These are phyloP conservation scores for Silene vulgaris DNA, from an alignment of 179 eudicot species.

Conservation along the genomic window DNA sequence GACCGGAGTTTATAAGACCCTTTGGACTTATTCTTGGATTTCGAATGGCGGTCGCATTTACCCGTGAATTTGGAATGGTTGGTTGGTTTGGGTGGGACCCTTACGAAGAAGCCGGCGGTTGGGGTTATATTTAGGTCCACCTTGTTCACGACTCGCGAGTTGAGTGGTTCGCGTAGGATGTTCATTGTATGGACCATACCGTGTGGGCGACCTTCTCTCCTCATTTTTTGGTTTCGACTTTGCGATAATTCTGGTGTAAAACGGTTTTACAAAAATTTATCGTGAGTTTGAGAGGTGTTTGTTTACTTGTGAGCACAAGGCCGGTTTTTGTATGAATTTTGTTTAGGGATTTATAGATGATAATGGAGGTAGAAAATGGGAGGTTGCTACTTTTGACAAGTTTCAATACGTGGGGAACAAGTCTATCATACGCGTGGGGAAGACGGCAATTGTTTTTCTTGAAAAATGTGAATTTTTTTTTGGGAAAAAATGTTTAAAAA, in stretches of 20 bases:
- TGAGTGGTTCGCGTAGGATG: conserved; percentile 24
- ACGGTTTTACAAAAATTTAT: too few species aligned
- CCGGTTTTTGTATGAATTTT: not conserved
- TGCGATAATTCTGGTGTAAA: too few species aligned
- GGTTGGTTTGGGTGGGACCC: conserved; percentile 52
- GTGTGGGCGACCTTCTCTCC: conserved; percentile 59
- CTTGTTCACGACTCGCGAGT: conserved; percentile 25
- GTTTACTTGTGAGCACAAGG: not conserved
- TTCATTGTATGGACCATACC: conserved; percentile 49
- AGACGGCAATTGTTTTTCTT: not conserved
- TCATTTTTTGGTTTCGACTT: conserved; percentile 35
- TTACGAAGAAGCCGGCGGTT: conserved; percentile 48
- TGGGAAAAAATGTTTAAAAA: too few species aligned
- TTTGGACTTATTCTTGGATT: conserved; percentile 55
- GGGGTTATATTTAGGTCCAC: conserved; percentile 27
- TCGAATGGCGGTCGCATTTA: conserved; percentile 43
- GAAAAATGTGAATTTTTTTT: too few species aligned
- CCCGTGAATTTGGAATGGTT: conserved; percentile 73
- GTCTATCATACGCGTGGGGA: not conserved
- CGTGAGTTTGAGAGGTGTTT: not conserved
- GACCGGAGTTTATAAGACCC: conserved; percentile 40
- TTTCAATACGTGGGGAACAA: not conserved
- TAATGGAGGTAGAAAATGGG: not conserved
- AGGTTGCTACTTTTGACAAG: not conserved
- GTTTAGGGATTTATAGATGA: not conserved